Base-by-base conservation (phyloP, 805 yeast genomes). In the Saturnispora diversa region DNA sequence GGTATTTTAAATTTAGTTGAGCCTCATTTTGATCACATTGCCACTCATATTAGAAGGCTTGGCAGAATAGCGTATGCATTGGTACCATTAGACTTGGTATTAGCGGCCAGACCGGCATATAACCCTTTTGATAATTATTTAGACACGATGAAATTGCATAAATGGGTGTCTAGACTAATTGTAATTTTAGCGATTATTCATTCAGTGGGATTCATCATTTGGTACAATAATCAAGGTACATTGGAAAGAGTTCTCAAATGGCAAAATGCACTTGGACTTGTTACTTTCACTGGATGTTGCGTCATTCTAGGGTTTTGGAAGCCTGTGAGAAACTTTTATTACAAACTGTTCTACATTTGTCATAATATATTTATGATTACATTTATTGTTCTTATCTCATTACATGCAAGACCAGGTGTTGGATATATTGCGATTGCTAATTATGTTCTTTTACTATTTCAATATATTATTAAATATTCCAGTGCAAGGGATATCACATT, bases 391-490 rank as follows among this genome's bases (percentile, higher is more conserved):
- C 48, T 75, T 19, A 65, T 74, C 5, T 64, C 68, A 1, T 62
- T 71, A 38, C 94, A 83, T 58, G 84, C 92, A 1, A 69, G 90
- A 45, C 90, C 90, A 0, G 77, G 79, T 1, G 83, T 80, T 1
- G 50, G 62, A 1, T 47, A 64, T 15, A 59, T 59, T 28, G 53
- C 66, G 4, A 16, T 54, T 2, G 12, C 65, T 3, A 59, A 60
- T 35, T 28, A 55, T 2, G 4, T 45, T 0, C 37, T 70, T 12
- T 46, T 75, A 10, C 36, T 51, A 3, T 59, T 59, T 32, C 77
- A 71, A 44, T 40, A 69, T 4, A 48, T 53, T 9, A 50, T 58
- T 13, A 63, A 72, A 36, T 49, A 64, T 13, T 36, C 46, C 19
- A 48, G 44, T 6, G 42, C 58, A 5, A 44, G 39, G 16, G 47